phyloP scores from a whole-genome alignment of 1,284 basidiomycete genomes.

The Irpex sp. region DNA sequence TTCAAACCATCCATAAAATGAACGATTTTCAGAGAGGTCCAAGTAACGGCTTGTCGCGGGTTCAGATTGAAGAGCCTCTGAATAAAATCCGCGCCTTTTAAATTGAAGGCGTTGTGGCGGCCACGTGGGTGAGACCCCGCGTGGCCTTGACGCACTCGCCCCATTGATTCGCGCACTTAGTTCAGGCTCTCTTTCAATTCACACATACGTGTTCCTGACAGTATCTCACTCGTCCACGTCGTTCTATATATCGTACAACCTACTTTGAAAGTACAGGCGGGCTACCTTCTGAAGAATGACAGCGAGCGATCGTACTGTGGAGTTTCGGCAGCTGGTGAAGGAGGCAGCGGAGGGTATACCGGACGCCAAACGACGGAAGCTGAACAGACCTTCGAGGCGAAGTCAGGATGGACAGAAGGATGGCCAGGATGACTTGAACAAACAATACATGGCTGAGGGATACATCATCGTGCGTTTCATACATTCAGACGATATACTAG shows the following conservation, averaged over 20 bases:
- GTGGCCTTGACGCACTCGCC: not conserved
- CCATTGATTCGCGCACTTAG: not conserved
- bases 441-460: conserved; percentile 69
- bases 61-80: conserved; percentile 5
- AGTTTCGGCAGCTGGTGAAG: conserved; percentile 52
- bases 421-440: conserved; percentile 44
- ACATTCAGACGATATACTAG: not conserved
- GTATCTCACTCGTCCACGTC: not conserved
- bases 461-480: conserved; percentile 62
- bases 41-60: conserved; percentile 25
- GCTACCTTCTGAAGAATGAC: conserved; percentile 15
- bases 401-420: conserved; percentile 30
- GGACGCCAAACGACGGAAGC: conserved; percentile 50
- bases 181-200: not conserved
- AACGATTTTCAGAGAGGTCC: not conserved
- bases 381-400: conserved; percentile 32
- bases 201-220: not conserved
- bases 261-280: too few species aligned
- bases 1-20: conserved; percentile 17
- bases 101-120: conserved; percentile 10
- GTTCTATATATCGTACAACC: not conserved
- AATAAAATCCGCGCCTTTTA: conserved; percentile 13
- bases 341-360: conserved; percentile 42
- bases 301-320: conserved; percentile 47
- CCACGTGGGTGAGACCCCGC: conserved; percentile 14